phyloP scores from a whole-genome alignment of 140 eudicot species.

The Stevia rebaudiana region DNA sequence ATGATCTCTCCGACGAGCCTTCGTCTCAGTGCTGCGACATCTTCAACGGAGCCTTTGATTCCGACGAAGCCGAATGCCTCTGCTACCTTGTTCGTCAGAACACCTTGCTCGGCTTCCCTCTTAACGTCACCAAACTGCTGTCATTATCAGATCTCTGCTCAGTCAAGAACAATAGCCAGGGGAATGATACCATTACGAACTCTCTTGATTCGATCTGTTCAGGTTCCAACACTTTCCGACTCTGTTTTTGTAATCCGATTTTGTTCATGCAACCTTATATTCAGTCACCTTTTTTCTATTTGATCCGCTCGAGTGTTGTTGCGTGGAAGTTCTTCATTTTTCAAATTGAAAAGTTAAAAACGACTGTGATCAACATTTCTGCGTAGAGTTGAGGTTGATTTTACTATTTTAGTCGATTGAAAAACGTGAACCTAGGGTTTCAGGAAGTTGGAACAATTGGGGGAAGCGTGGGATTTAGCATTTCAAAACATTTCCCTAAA shows the following conservation, averaged over 20 bases:
- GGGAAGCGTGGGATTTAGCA: not conserved
- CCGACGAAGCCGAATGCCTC: slow-evolving; percentile 54
- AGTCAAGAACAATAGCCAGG: not conserved
- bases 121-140: slow-evolving; percentile 38
- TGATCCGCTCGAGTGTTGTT: not conserved
- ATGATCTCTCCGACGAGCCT: slow-evolving; percentile 48
- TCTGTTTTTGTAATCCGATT: not conserved
- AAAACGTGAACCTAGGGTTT: not conserved
- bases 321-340: not conserved
- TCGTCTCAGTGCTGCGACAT: slow-evolving; percentile 54
- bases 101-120: slow-evolving; percentile 60
- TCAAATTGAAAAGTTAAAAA: not conserved
- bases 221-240: slow-evolving; percentile 28
- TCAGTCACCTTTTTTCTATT: not conserved
- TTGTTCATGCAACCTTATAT: not conserved
- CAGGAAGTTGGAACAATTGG: not conserved
- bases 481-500: not conserved
- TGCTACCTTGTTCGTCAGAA: slow-evolving; percentile 56
- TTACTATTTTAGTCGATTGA: not conserved
- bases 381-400: not conserved
- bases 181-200: not conserved
- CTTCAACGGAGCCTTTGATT: slow-evolving; percentile 33
- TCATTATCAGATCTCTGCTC: slow-evolving; percentile 61
- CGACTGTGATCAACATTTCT: not conserved
- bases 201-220: slow-evolving; percentile 54